phyloP scores from a whole-genome alignment of 495 filamentous ascomycete genomes.

The Xylaria flabelliformis region DNA sequence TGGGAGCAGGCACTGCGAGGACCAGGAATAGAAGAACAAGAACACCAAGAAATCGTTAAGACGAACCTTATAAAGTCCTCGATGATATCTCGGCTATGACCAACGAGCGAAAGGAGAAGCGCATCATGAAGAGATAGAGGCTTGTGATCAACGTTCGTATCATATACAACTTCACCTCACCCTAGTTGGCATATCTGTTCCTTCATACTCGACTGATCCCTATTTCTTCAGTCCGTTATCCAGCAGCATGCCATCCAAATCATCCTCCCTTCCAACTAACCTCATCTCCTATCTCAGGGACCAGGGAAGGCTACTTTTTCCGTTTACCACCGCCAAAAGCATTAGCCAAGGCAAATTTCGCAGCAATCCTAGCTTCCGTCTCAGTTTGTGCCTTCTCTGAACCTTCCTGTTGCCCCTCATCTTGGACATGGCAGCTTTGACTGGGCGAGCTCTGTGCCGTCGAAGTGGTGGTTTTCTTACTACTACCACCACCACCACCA shows the following conservation, averaged over 20 bases:
- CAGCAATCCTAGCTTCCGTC: conserved; percentile 13
- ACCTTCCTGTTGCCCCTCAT: background rate
- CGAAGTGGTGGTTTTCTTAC: background rate
- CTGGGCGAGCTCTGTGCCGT: background rate
- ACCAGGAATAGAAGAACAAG: background rate
- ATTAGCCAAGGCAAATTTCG: conserved; percentile 13
- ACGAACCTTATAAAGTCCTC: background rate
- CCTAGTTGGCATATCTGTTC: background rate
- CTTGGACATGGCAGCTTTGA: background rate
- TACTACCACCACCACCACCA: background rate
- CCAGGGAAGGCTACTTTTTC: background rate
- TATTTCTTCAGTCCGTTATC: background rate
- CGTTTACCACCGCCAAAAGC: background rate
- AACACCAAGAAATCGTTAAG: background rate
- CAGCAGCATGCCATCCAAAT: background rate
- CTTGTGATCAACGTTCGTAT: background rate
- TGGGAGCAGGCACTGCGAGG: background rate
- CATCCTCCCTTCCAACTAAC: background rate
- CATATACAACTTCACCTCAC: background rate
- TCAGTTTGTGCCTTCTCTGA: background rate
- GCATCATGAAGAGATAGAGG: background rate
- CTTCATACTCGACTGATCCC: background rate
- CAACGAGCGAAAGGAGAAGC: background rate
- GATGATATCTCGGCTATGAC: background rate
- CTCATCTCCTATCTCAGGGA: background rate